These are phyloP conservation scores for Nicotiana noctiflora DNA, from an alignment of 257 asterid species.

Conservation along the genomic window DNA sequence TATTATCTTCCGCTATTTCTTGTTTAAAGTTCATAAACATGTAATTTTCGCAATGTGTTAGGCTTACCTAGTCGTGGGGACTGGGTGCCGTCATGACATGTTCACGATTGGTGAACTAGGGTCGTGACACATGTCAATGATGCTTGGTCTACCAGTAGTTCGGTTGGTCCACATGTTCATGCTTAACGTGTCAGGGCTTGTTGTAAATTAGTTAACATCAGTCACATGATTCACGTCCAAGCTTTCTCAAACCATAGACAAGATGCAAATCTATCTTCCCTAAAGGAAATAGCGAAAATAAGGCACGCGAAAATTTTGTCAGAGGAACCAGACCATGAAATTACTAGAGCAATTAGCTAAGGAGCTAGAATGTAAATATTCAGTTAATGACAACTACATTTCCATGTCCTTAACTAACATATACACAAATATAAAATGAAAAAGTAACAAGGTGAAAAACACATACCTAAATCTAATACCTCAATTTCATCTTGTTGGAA, in stretches of 20 bases:
- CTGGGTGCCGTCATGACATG: too few relatives aligned
- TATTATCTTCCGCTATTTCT: too few relatives aligned
- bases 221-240: too few relatives aligned
- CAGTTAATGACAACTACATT: neutral
- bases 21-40: too few relatives aligned
- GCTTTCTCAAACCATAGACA: neutral
- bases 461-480: conserved; percentile 55
- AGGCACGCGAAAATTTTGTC: neutral
- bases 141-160: too few relatives aligned
- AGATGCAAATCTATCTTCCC: neutral
- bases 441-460: conserved; percentile 2
- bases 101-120: too few relatives aligned
- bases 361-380: neutral
- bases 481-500: conserved; percentile 64
- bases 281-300: neutral
- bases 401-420: neutral
- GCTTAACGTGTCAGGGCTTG: too few relatives aligned
- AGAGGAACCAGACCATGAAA: neutral
- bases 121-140: too few relatives aligned
- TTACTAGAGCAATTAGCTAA: neutral
- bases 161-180: too few relatives aligned
- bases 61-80: too few relatives aligned
- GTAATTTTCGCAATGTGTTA: too few relatives aligned
- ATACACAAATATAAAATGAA: neutral
- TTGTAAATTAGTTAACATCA: too few relatives aligned